These are phyloP conservation scores for Mucor piriformis DNA, from an alignment of 371 early-diverging fungal species.

Conservation along the genomic window DNA sequence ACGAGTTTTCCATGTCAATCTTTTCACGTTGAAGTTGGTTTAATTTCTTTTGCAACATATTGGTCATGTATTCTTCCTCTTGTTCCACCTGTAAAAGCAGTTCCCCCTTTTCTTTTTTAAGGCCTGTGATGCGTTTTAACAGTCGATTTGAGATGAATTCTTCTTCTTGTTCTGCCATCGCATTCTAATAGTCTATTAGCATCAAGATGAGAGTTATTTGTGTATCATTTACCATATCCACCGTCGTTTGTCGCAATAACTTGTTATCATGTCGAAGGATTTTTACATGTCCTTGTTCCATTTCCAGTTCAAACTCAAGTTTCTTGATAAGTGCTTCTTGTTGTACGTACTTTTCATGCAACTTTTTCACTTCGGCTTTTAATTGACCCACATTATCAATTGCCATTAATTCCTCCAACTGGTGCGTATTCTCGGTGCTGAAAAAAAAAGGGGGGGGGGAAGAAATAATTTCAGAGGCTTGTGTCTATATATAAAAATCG, in stretches of 20 bases:
- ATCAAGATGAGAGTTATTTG: no score
- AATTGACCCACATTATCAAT: constrained; percentile 41
- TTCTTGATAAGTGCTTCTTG: constrained; percentile 59
- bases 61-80: constrained; percentile 77
- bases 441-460: no score
- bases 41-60: constrained; percentile 74
- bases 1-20: constrained; percentile 77
- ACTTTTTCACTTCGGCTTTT: constrained; percentile 38
- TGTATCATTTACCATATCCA: constrained; percentile 57
- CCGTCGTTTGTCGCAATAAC: constrained; percentile 60
- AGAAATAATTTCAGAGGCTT: no score
- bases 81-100: constrained; percentile 70
- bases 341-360: constrained; percentile 41
- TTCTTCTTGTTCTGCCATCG: constrained; percentile 71
- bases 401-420: constrained; percentile 31
- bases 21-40: constrained; percentile 79
- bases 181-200: constrained; percentile 44
- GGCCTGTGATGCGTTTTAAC: constrained; percentile 64
- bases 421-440: constrained; percentile 16
- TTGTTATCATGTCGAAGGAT: constrained; percentile 71
- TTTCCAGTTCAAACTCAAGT: constrained; percentile 66
- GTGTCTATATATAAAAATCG: background rate
- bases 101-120: constrained; percentile 75
- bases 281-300: constrained; percentile 71
- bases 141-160: constrained; percentile 72